phyloP scores from a whole-genome alignment of 1,284 basidiomycete species.

The Porodaedalea pini region DNA sequence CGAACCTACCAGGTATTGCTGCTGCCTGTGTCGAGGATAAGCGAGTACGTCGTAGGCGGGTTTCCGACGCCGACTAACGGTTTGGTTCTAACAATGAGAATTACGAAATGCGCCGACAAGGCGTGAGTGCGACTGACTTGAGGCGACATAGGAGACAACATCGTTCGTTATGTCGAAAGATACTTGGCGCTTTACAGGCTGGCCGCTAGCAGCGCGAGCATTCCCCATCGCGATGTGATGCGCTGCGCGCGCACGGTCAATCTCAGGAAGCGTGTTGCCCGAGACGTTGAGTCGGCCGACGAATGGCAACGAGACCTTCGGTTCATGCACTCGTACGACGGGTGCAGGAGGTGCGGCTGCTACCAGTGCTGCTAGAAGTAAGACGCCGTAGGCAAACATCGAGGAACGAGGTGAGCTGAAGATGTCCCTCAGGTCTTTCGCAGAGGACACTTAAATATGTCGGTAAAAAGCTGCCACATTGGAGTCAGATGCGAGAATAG shows the following conservation, averaged over 20 bases:
- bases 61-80: conserved; percentile 18
- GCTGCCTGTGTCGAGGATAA: conserved; percentile 23
- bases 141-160: conserved; percentile 1
- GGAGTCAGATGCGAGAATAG: no score
- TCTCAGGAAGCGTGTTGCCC: conserved; percentile 5
- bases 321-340: conserved; percentile 6
- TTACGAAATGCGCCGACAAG: no score
- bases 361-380: not conserved
- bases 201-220: not conserved
- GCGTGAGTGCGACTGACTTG: no score
- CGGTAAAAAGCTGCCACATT: no score
- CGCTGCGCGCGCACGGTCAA: conserved; percentile 13
- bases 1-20: conserved; percentile 24
- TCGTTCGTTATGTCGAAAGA: conserved; percentile 9
- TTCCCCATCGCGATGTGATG: not conserved
- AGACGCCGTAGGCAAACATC: not conserved
- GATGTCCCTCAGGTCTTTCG: no score
- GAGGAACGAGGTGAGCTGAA: no score
- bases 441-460: no score
- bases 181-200: not conserved
- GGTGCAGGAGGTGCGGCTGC: not conserved
- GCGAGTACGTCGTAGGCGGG: conserved; percentile 14
- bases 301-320: conserved; percentile 3
- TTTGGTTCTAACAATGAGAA: no score
- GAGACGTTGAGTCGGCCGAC: not conserved